Conservation (phyloP, 2,329 filamentous ascomycete species). For the Kalmusia sp. region DNA sequence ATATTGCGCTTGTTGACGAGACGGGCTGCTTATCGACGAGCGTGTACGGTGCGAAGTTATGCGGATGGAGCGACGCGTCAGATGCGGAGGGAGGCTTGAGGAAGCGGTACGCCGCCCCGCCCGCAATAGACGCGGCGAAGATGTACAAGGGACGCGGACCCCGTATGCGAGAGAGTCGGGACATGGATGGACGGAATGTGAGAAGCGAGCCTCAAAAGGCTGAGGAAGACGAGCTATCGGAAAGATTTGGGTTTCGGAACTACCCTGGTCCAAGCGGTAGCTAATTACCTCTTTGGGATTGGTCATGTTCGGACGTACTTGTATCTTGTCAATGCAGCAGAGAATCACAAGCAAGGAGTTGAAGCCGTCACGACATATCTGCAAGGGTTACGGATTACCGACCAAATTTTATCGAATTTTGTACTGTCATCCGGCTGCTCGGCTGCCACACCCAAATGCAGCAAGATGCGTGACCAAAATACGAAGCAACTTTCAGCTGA, state of each 20-base stretch:
- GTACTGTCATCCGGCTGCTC: too few relatives aligned
- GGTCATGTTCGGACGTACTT: too few relatives aligned
- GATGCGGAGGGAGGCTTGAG: slow-evolving; percentile 25
- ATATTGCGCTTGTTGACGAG: slow-evolving; percentile 72
- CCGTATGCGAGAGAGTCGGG: slow-evolving; percentile 34
- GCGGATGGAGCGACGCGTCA: slow-evolving; percentile 59
- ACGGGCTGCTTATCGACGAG: slow-evolving; percentile 68
- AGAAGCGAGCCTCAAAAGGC: not conserved
- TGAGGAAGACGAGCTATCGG: not conserved
- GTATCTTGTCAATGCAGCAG: too few relatives aligned
- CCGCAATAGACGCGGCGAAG: slow-evolving; percentile 41
- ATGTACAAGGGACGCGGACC: slow-evolving; percentile 37
- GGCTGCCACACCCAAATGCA: too few relatives aligned
- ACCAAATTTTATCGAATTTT: too few relatives aligned
- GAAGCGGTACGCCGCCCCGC: slow-evolving; percentile 44
- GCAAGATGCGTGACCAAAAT: too few relatives aligned
- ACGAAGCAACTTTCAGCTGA: too few relatives aligned
- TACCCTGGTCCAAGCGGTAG: not conserved
- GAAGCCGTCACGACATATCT: too few relatives aligned
- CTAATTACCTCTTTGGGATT: not conserved
- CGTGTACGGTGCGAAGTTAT: slow-evolving; percentile 70
- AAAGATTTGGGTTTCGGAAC: slow-evolving; percentile 1
- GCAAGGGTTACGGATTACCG: too few relatives aligned
- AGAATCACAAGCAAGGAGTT: too few relatives aligned
- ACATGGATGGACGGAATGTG: slow-evolving; percentile 24